phyloP scores from a whole-genome alignment of 345 rosid genomes.

The Limnanthes douglasii region DNA sequence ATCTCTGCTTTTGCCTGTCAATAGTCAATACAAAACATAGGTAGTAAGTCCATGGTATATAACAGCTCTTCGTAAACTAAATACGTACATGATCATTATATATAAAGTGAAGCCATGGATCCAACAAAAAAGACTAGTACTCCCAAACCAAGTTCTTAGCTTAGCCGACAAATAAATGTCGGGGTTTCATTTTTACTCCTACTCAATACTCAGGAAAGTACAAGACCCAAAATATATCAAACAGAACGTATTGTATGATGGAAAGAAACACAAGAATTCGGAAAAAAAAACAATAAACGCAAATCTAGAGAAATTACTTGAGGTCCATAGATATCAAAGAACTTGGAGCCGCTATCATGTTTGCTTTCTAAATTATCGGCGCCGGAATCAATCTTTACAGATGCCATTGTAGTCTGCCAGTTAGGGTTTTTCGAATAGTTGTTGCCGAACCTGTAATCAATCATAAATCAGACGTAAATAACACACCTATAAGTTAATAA shows the following conservation, averaged over 20 bases:
- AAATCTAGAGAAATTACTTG: constrained; percentile 15
- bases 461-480: too few species aligned
- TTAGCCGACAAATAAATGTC: not conserved
- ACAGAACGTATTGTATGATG: not conserved
- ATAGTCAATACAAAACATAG: not conserved
- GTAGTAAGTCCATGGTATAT: not conserved
- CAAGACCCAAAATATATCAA: not conserved
- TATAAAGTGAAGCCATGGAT: not conserved
- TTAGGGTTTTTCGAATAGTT: too few species aligned
- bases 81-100: not conserved
- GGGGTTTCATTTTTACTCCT: not conserved
- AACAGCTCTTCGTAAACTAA: not conserved
- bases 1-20: constrained; percentile 76
- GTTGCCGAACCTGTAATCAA: too few species aligned
- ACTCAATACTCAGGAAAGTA: not conserved
- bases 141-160: too few species aligned
- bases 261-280: not conserved
- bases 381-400: too few species aligned
- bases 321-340: constrained; percentile 71
- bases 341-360: too few species aligned
- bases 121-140: too few species aligned
- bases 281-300: not conserved
- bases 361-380: too few species aligned
- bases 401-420: too few species aligned
- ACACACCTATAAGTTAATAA: too few species aligned